Evolutionary conservation across 1,139 yeast species (phyloP), one percentile per base, ranked within the genome.

Genomic region (Candida frijolesensis): DNA sequence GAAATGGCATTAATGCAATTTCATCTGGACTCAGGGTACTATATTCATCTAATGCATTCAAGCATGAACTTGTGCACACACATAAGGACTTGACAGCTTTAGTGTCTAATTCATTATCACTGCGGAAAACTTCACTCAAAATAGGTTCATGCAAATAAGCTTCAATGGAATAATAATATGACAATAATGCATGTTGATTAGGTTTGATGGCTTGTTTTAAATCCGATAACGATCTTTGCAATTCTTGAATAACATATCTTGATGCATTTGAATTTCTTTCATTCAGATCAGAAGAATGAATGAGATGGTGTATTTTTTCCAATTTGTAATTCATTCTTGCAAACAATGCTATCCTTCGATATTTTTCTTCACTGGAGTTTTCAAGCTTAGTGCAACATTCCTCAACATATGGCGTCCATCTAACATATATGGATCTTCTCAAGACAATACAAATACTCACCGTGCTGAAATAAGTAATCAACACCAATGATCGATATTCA

Each of bases 111-210:
- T 67, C 65, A n/a, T 45, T 15, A 2, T 54, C 56, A 15, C 42
- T 50, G 44, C 58, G 42, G 29, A 60, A 65, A 35, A 64, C 66
- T 49, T 65, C 71, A 53, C 73, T 78, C 49, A 80, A 62, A 38
- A 71, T 75, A 4, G 83, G 83, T 61, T 85, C 95, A 64, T 87
- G 87, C 16, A 89, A 68, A 61, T 83, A 87, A 0, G 94, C 92
- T 57, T 87, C 89, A 12, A 87, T 84, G 0, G 94, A 80, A 57
- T 80, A 80, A 57, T 75, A 79, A 64, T 78, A 85, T 0, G 86
- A 74, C 60, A 78, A 63, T 37, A 76, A 62, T 9, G 75, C 68
- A 54, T 74, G 74, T 49, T 79, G 74, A 32, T 70, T 67, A 4
- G 65, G 58, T 3, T 68, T 63, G 22, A 84, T 75, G 44, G 66